Evolutionary conservation across 2,329 filamentous ascomycete species (phyloP).

Genomic region (Colletotrichum brevisporum): DNA sequence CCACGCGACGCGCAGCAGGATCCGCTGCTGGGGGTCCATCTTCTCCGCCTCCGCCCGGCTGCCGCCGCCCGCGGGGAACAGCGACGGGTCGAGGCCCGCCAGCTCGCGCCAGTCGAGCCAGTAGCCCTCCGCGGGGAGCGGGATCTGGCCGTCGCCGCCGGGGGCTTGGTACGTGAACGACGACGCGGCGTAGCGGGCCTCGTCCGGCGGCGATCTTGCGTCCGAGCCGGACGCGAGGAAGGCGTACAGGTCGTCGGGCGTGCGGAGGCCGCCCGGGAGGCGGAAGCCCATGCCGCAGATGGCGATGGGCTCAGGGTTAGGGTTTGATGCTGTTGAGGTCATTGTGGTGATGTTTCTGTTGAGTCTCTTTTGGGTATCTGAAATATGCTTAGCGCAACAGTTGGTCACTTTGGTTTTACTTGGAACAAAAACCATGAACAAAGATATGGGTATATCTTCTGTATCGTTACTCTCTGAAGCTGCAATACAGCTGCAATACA

Average conservation of each 20-base stretch:
- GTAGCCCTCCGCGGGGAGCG: conserved; percentile 24
- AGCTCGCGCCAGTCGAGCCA: conserved; percentile 22
- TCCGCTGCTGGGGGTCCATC: conserved; percentile 51
- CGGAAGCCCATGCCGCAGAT: conserved; percentile 37
- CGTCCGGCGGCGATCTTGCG: conserved; percentile 9
- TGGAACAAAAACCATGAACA: too few relatives aligned
- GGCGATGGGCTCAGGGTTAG: conserved; percentile 20
- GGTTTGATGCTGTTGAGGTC: too few relatives aligned
- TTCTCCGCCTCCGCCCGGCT: conserved; percentile 42
- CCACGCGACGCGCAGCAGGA: conserved; percentile 48
- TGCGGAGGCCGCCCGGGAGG: conserved; percentile 32
- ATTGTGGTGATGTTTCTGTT: background rate
- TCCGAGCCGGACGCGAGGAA: conserved; percentile 32
- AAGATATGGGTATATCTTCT: too few relatives aligned
- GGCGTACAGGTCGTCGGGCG: conserved; percentile 14
- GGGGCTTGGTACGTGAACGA: conserved; percentile 8
- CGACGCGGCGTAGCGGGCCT: conserved; percentile 8
- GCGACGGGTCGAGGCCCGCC: conserved; percentile 18
- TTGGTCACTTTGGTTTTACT: too few relatives aligned
- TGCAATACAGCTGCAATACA: too few relatives aligned
- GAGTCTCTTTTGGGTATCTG: background rate
- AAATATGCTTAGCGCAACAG: background rate
- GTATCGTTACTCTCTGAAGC: too few relatives aligned
- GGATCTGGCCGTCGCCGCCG: background rate
- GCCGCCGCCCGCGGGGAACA: conserved; percentile 46